A percentile compares a stretch with the other conserved stretches of the same genome.
Conservation (phyloP, 2,329 filamentous ascomycete species). For the Acephala macrosclerotiorum region DNA sequence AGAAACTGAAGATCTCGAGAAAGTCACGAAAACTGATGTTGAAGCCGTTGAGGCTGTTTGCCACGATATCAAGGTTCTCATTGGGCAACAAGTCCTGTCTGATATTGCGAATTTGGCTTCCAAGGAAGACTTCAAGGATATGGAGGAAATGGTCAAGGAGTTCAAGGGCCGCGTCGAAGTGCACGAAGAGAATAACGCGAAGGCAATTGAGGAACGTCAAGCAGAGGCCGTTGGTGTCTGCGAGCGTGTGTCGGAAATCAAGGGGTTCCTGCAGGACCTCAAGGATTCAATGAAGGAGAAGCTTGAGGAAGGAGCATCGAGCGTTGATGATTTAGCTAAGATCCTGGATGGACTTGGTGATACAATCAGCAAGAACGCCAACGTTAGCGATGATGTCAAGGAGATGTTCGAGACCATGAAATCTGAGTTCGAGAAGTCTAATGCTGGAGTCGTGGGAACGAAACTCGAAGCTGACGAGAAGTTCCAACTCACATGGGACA, state of each 20-base stretch:
- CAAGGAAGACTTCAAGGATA: constrained; percentile 76
- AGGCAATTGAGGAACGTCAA: constrained; percentile 84
- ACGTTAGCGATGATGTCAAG: constrained; percentile 68
- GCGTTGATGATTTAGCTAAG: constrained; percentile 76
- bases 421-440: constrained; percentile 86
- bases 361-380: constrained; percentile 64
- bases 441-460: constrained; percentile 77
- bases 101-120: constrained; percentile 75
- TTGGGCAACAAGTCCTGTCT: constrained; percentile 76
- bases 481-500: constrained; percentile 64
- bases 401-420: constrained; percentile 80
- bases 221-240: constrained; percentile 81
- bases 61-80: constrained; percentile 81
- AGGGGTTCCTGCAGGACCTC: constrained; percentile 78
- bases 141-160: constrained; percentile 76
- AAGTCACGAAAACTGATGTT: constrained; percentile 81
- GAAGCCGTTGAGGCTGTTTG: constrained; percentile 82
- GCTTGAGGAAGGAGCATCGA: constrained; percentile 76
- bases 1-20: constrained; percentile 57
- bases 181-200: constrained; percentile 76
- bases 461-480: constrained; percentile 88
- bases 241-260: constrained; percentile 81
- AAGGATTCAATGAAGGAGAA: constrained; percentile 79
- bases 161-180: constrained; percentile 72
- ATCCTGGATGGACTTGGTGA: constrained; percentile 72